Evolutionary conservation across 306 rosid species (phyloP).

Genomic region (Glycyrrhiza uralensis): DNA sequence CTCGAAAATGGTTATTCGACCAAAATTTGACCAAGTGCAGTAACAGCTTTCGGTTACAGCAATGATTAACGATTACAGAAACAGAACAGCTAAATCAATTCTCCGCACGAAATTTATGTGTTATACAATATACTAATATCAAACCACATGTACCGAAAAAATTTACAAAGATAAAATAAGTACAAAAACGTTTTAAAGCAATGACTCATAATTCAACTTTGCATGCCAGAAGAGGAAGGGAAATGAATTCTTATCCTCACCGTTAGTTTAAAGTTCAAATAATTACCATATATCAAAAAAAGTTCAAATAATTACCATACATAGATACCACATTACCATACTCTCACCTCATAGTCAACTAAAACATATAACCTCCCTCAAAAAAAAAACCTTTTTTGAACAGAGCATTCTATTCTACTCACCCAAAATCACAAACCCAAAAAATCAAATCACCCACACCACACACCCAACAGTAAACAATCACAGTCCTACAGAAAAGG

Average conservation of each 20-base stretch:
- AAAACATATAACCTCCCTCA: not conserved
- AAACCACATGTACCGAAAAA: slow-evolving; percentile 14
- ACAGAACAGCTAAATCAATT: not conserved
- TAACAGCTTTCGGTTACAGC: not conserved
- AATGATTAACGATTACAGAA: not conserved
- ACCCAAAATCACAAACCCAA: not conserved
- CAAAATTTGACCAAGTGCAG: slow-evolving; percentile 16
- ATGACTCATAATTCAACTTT: not conserved
- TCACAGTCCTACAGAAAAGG: not conserved
- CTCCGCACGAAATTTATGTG: not conserved
- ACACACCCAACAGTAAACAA: slow-evolving; percentile 5
- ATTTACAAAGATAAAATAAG: not conserved
- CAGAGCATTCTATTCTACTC: not conserved
- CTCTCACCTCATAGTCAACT: not conserved
- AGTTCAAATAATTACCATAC: slow-evolving; percentile 6
- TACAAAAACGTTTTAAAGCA: not conserved
- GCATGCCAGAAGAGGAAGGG: slow-evolving; percentile 9
- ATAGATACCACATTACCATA: not conserved
- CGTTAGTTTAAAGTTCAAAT: slow-evolving; percentile 11
- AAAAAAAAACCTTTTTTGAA: not conserved
- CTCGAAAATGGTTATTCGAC: not conserved
- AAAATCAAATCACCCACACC: not conserved
- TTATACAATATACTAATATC: not conserved
- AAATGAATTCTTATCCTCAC: not conserved
- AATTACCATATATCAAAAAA: not conserved